A percentile compares a stretch with the other conserved stretches of the same genome.
These are phyloP conservation scores for Vigna hirtella DNA, from an alignment of 306 rosid genomes.

Conservation along the genomic window DNA sequence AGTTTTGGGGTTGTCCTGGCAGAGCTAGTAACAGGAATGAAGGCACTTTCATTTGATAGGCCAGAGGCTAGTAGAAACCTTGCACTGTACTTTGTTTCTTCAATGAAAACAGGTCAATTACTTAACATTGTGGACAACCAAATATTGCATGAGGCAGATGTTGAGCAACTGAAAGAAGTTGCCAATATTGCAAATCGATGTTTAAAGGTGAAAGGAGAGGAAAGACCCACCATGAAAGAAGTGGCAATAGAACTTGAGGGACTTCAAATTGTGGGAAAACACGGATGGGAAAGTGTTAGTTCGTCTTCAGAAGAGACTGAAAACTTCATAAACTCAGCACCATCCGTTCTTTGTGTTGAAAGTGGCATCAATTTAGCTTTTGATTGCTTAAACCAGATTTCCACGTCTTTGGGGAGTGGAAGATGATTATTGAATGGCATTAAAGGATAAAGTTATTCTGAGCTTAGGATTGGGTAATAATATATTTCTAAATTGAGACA, in stretches of 20 bases:
- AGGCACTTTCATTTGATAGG: constrained; percentile 48
- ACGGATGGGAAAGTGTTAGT: constrained; percentile 22
- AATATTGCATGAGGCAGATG: constrained; percentile 32
- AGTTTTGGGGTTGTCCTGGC: constrained; percentile 63
- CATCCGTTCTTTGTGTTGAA: neutral
- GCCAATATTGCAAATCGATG: constrained; percentile 50
- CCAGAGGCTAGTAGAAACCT: constrained; percentile 48
- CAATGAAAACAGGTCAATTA: constrained; percentile 48
- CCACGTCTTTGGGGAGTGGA: neutral
- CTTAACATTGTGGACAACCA: constrained; percentile 48
- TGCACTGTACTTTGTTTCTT: constrained; percentile 44
- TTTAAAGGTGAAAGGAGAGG: constrained; percentile 53
- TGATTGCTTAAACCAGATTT: constrained; percentile 23
- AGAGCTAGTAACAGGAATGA: constrained; percentile 59
- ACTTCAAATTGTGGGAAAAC: constrained; percentile 29
- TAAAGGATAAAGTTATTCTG: neutral
- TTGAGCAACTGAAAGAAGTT: constrained; percentile 51
- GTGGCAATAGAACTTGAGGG: constrained; percentile 60
- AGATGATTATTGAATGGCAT: constrained; percentile 1
- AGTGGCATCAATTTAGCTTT: constrained; percentile 3
- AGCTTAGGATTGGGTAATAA: neutral
- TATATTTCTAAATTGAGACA: neutral
- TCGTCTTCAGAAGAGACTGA: constrained; percentile 18
- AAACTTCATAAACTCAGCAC: constrained; percentile 5
- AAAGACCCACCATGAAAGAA: constrained; percentile 68